Evolutionary conservation across 2,329 filamentous ascomycete genomes (phyloP), one percentile per base, ranked within the genome.

Genomic region (Aspergillus unguis): DNA sequence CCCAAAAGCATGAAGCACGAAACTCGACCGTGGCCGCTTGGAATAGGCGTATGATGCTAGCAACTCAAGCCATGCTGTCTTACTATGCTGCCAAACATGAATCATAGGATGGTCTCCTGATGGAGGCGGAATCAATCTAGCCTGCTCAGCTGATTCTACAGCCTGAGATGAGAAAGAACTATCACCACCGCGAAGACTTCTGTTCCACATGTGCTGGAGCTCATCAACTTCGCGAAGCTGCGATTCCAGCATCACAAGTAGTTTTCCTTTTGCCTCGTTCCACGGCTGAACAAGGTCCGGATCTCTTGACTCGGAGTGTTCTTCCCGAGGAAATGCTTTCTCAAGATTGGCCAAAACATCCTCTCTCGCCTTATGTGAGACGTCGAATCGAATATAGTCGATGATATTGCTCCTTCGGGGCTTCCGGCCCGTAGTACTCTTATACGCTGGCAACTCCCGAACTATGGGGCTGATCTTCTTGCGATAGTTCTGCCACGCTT

Each of bases 351-450:
- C 54, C 1, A 75, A 55, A 1, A 71, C 66, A 1, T 55, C 54
- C 3, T 68, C 36, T 3, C 61, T 66, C 38, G 71, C 66, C 0
- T 54, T 53, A 7, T 58, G 53, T 6, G 74, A 72, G 6, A 77
- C 69, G 1, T 65, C 53, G 43, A 78, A 78, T 35, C 69, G 72
- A 8, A 79, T 61, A 49, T 70, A 71, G 48, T 79, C 77, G 17
- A 77, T 67, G 33, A 78, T 71, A 40, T 77, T 74, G 2, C 57
- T 45, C 5, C 9, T 4, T n/a, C 71, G 68, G 36, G 55, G 47
- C 28, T 53, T 56, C 7, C 60, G 47, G 7, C 49, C 48, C 17
- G 52, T 32, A 17, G 17, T 17, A 25, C 67, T 58, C 33, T 71
- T 73, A 52, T 77, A 76, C 1, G 75, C 74, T 1, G 75, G 75